These are phyloP conservation scores for Domatiomyces catenatus DNA, from an alignment of 2,329 filamentous ascomycete genomes.

Conservation along the genomic window DNA sequence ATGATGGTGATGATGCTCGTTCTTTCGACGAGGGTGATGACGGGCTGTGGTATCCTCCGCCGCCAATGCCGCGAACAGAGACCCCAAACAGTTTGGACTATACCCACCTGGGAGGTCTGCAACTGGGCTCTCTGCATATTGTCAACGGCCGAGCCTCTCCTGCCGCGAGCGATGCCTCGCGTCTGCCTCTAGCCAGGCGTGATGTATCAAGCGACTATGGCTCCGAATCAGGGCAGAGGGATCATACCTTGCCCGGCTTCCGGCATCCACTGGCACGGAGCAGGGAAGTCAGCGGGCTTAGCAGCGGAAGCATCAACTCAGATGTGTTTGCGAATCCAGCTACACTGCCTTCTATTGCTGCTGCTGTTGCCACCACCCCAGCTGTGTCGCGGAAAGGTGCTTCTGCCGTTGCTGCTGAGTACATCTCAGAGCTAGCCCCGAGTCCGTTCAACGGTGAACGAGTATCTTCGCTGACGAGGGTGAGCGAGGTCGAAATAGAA, in stretches of 20 bases:
- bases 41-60: constrained; percentile 5
- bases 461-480: neutral
- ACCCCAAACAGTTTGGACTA: constrained; percentile 15
- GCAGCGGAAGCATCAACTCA: neutral
- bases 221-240: neutral
- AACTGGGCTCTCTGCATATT: constrained; percentile 14
- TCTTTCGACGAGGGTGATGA: constrained; percentile 2
- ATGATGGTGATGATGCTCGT: constrained; percentile 1
- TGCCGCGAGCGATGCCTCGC: constrained; percentile 15
- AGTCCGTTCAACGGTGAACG: constrained; percentile 8
- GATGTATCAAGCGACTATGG: constrained; percentile 15
- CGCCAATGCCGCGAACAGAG: constrained; percentile 8
- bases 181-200: constrained; percentile 8
- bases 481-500: no score
- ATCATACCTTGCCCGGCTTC: neutral
- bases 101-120: constrained; percentile 12
- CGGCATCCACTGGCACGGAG: neutral
- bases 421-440: constrained; percentile 13
- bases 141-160: constrained; percentile 17
- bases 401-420: constrained; percentile 13
- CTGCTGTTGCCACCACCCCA: neutral
- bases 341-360: neutral
- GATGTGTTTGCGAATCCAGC: neutral
- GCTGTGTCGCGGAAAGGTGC: constrained; percentile 1
- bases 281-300: neutral